Percentiles rank a stretch among this genome's conserved stretches.
phyloP scores from a whole-genome alignment of 164 flowering plant species.

The Vitis cinerea region DNA sequence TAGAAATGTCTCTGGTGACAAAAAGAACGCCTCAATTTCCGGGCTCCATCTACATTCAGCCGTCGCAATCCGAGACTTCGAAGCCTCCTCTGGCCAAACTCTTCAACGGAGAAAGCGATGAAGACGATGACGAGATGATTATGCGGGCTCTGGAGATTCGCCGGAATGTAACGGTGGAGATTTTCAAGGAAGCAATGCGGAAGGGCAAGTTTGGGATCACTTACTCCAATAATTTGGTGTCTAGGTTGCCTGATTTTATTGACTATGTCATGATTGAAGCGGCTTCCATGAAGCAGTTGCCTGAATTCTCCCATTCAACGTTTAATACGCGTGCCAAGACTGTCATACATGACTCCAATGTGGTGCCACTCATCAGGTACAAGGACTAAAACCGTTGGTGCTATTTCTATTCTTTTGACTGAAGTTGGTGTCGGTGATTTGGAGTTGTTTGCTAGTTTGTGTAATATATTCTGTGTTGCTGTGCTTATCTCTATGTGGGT shows the following conservation, averaged over 20 bases:
- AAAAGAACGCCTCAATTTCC: conserved; percentile 69
- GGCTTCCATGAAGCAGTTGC: conserved; percentile 60
- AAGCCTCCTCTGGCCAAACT: conserved; percentile 15
- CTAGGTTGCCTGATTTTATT: conserved; percentile 47
- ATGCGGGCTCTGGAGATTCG: conserved; percentile 70
- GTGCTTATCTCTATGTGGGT: background rate
- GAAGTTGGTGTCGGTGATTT: background rate
- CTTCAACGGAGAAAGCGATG: conserved; percentile 15
- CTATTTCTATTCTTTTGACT: background rate
- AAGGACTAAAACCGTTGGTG: background rate
- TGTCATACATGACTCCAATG: conserved; percentile 52
- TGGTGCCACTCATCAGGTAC: conserved; percentile 79
- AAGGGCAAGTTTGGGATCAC: conserved; percentile 76
- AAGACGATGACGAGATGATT: conserved; percentile 44
- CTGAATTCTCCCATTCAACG: conserved; percentile 49
- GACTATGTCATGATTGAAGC: conserved; percentile 81
- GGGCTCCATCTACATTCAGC: conserved; percentile 53
- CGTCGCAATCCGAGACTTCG: conserved; percentile 17
- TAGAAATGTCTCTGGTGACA: conserved; percentile 40
- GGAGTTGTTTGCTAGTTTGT: background rate
- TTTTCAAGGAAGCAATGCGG: conserved; percentile 56
- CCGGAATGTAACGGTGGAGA: conserved; percentile 61
- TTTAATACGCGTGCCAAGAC: conserved; percentile 63
- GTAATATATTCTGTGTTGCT: background rate
- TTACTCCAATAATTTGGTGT: conserved; percentile 58